Evolutionary conservation across 108 stramenopile species (phyloP).

Genomic region (Fistulifera pelliculosa): DNA sequence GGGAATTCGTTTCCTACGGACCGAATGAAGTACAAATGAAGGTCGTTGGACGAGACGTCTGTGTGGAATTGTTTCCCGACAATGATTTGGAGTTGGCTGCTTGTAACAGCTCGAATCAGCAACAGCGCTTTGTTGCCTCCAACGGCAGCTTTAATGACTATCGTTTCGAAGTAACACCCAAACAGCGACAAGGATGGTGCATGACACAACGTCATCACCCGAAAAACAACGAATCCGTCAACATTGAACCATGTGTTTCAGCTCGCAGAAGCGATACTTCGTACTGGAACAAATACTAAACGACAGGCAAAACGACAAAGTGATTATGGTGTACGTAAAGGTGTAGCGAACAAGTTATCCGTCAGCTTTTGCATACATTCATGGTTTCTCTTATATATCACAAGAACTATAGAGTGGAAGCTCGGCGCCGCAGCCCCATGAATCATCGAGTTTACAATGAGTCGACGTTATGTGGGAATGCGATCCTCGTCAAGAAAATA

Average conservation of each 20-base stretch:
- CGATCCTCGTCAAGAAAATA: too few relatives aligned
- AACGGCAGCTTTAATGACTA: background rate
- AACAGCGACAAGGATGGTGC: slow-evolving; percentile 1
- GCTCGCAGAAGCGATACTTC: background rate
- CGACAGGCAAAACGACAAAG: too few relatives aligned
- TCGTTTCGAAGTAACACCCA: background rate
- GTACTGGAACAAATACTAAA: slow-evolving; percentile 5
- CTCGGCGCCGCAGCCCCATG: too few relatives aligned
- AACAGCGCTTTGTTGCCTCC: background rate
- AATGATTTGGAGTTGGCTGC: background rate
- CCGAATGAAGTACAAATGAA: slow-evolving; percentile 1
- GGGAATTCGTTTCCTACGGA: background rate
- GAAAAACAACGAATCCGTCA: background rate
- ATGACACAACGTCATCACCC: slow-evolving; percentile 14
- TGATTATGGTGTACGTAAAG: too few relatives aligned
- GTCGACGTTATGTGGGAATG: too few relatives aligned
- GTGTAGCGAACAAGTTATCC: too few relatives aligned
- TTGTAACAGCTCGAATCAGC: background rate
- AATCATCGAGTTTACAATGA: too few relatives aligned
- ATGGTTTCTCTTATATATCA: too few relatives aligned
- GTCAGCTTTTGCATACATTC: too few relatives aligned
- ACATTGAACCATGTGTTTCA: background rate
- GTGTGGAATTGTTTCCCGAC: background rate
- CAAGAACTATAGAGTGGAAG: too few relatives aligned
- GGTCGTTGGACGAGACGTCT: background rate